Evolutionary conservation across 352 stramenopile species (phyloP).

Genomic region (Pythium phragmiticola): DNA sequence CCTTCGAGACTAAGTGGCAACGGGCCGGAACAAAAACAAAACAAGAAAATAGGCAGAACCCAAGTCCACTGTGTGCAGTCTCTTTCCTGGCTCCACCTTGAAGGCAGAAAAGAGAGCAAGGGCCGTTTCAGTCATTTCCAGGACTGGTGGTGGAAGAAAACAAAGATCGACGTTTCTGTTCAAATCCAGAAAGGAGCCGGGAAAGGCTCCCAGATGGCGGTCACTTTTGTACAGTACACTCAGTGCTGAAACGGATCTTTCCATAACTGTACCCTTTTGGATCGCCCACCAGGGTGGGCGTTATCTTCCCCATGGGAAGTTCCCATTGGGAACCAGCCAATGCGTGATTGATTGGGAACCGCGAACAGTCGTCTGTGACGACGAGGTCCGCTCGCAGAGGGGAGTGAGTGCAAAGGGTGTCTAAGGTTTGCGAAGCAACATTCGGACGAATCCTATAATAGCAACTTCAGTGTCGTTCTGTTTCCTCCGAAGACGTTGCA

Average conservation of each 20-base stretch:
- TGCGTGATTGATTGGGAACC: too few relatives aligned
- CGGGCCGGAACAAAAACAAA: conserved; percentile 23
- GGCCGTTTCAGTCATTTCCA: conserved; percentile 24
- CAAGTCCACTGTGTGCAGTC: conserved; percentile 22
- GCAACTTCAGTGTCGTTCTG: not conserved
- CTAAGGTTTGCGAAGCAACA: not conserved
- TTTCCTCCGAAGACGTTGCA: not conserved
- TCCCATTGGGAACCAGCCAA: too few relatives aligned
- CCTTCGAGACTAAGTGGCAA: conserved; percentile 20
- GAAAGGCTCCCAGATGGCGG: conserved; percentile 22
- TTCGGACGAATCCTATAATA: not conserved
- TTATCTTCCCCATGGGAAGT: conserved; percentile 14
- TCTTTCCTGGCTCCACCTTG: conserved; percentile 4
- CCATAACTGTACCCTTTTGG: conserved; percentile 2
- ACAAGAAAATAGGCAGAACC: conserved; percentile 12
- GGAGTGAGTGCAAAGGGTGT: not conserved
- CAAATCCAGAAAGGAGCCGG: conserved; percentile 7
- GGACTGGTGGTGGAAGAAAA: not conserved
- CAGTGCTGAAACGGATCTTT: conserved; percentile 22
- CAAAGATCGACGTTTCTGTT: conserved; percentile 13
- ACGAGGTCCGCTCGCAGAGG: not conserved
- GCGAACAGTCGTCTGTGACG: not conserved
- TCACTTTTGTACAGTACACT: conserved; percentile 5
- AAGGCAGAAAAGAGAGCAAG: conserved; percentile 7
- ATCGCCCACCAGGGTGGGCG: not conserved